Evolutionary conservation across 2,329 filamentous ascomycete genomes (phyloP), one percentile per base, ranked within the genome.

Genomic region (Aspergillus quadrilineatus): DNA sequence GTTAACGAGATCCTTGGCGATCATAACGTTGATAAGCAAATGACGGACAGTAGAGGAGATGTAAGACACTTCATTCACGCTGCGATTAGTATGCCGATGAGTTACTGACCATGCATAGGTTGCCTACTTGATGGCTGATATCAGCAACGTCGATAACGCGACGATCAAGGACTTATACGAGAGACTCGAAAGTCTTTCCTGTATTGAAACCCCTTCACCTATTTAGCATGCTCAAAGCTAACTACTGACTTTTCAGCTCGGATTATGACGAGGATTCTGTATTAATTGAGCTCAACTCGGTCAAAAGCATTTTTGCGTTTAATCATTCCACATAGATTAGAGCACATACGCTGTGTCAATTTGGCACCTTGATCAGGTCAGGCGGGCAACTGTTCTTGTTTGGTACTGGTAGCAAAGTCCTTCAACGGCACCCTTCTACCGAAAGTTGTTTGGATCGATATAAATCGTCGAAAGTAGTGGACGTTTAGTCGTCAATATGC

Each of bases 21-120:
- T 69, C 92, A 99, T 80, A 99, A 99, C 74, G 92, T 99, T 66
- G 93, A 97, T 79, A 97, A 97, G 82, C 94, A 99, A 78, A 97
- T 95, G 80, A 94, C 90, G 50, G 94, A 97, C 74, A 96, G 89
- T 77, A 89, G 88, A 79, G 93, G 92, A 65, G 93, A 97, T 72
- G 88, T 90, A 77, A 63, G 82, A 69, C 26, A 32, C 22, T 5
- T 15, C n/a, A 1, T 12, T 17, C 4, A 12, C 44, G 26, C 4
- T 22, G n/a, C 15, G 5, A 14, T 8, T 47, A 9, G 28, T 7
- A n/a, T 46, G 49, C 55, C 69, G 56, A 69, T 36, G 39, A 17
- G 39, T 10, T 22, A 22, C 22, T 22, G 22, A 22, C 22, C 22
- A 45, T 53, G 55, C 12, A 22, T 65, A 88, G 82, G 83, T 94